Base-by-base conservation (phyloP, 2,329 filamentous ascomycete species). In the Fusarium oxysporum region DNA sequence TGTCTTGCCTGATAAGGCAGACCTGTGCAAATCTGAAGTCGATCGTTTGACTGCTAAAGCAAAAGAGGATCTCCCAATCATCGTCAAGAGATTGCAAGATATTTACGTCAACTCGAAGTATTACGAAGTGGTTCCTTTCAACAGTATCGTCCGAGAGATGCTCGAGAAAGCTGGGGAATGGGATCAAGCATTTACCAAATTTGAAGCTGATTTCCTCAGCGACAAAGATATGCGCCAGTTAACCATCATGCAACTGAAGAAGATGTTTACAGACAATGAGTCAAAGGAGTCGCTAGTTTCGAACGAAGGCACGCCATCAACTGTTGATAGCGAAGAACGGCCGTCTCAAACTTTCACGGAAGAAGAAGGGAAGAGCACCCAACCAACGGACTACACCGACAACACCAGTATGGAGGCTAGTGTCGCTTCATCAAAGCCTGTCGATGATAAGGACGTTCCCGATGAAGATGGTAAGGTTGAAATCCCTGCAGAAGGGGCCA, bases 181-280 rank as follows among this genome's bases (percentile, higher is more conserved):
- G 96, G 97, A 99, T 78, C 91, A 92, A 30, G 91, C 91, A 0
- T 99, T 99, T 83, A 88, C 91, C 62, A 93, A 96, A 61, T 98
- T 99, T 67, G 97, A 99, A 80, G 90, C 91, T 47, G 93, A 97
- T 76, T 99, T 96, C 83, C 92, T 99, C 77, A 96, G 96, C 0
- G 97, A 99, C 81, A 98, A 97, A 78, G 96, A 99, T 83, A 97
- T 99, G 78, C 90, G 95, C 70, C 91, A 96, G 77, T 85, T 99
- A 68, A 97, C 96, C 17, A 94, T 96, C 65, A 88, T 98, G 70
- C 97, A 99, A 80, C 86, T 99, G 64, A 96, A 93, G 80, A 97
- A 97, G 80, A 93, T 99, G 80, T 99, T 99, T 79, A 90, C 96
- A 12, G 95, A 98, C 80, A 92, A 95, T 76, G 94, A 95, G 71